Evolutionary conservation across 1,139 yeast genomes (phyloP).

Genomic region (Scheffersomyces quercinus): DNA sequence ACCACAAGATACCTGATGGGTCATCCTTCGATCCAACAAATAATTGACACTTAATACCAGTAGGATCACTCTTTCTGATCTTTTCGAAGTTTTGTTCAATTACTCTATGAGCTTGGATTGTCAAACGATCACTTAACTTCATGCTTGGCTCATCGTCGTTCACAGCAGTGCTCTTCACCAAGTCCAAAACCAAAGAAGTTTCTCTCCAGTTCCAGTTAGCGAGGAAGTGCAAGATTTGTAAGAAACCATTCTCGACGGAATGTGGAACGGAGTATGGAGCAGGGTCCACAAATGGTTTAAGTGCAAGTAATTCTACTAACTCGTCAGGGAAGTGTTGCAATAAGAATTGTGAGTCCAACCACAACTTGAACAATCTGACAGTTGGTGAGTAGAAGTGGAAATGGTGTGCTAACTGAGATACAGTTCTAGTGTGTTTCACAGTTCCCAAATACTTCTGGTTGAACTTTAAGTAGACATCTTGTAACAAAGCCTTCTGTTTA

Average conservation of each 20-base stretch:
- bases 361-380: constrained; percentile 78
- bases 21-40: constrained; percentile 84
- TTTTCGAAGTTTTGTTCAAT: constrained; percentile 65
- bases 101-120: constrained; percentile 60
- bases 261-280: constrained; percentile 81
- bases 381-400: constrained; percentile 78
- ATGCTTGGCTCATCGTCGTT: constrained; percentile 28
- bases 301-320: constrained; percentile 75
- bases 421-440: constrained; percentile 79
- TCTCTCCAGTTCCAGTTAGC: constrained; percentile 95
- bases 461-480: constrained; percentile 63
- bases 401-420: constrained; percentile 69
- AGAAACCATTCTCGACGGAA: constrained; percentile 77
- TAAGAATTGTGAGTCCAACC: constrained; percentile 77
- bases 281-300: constrained; percentile 84
- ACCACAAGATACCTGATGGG: constrained; percentile 81
- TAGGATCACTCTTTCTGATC: constrained; percentile 76
- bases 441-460: constrained; percentile 67
- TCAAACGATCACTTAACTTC: constrained; percentile 61
- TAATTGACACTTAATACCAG: constrained; percentile 74
- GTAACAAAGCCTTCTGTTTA: constrained; percentile 59
- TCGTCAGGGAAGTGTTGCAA: constrained; percentile 74
- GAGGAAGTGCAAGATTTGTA: constrained; percentile 68
- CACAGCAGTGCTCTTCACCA: constrained; percentile 49
- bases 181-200: constrained; percentile 76